Evolutionary conservation across 495 filamentous ascomycete species (phyloP), one percentile per base, ranked within the genome.

Genomic region (Pseudomonodictys pantanalensis): DNA sequence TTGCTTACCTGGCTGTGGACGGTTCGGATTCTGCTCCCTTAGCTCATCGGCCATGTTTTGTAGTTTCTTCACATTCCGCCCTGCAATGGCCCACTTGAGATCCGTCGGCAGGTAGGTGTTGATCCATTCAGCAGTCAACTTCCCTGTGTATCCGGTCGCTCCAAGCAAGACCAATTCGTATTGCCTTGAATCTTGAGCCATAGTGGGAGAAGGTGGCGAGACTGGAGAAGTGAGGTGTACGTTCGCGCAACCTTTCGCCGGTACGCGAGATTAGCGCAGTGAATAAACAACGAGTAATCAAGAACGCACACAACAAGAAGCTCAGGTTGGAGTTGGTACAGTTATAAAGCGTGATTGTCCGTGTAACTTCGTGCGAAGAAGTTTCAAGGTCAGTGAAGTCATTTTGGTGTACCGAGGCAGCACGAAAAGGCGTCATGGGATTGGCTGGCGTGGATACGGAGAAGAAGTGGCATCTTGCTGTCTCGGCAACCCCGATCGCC

Each of bases 41-140:
- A 89, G 79, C 53, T 87, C 81, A 60, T 82, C 72, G n/a, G 82
- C 80, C 23, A 96, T 72, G 20, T 73, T 67, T 59, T 87, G 79
- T 11, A 97, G 79, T 71, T 95, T 97, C 42, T 74, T 69, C 23
- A 76, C 73, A 7, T 89, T 92, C 25, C 92, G 86, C 17, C 92
- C 92, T 9, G 91, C 90, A 45, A 96, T 76, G 23, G 91, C 92
- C 92, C 92, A 97, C 76, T 83, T 91, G 23, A 96, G 70, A 69
- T 87, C 76, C 7, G 89, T 92, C 1, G 92, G 90, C 1, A 89
- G 79, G 53, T 82, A 73, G 35, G 80, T 80, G 38, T 86, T 78
- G 58, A 96, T 89, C 69, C 93, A 81, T 70, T 96, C 85, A 39
- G 86, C 87, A 32, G 82, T 85, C 25, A 87, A 75, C 63, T 83